Percentiles rank a stretch among this genome's conserved stretches.
Evolutionary conservation across 2,329 filamentous ascomycete genomes (phyloP).

Genomic region (Pseudocercospora fijiensis): DNA sequence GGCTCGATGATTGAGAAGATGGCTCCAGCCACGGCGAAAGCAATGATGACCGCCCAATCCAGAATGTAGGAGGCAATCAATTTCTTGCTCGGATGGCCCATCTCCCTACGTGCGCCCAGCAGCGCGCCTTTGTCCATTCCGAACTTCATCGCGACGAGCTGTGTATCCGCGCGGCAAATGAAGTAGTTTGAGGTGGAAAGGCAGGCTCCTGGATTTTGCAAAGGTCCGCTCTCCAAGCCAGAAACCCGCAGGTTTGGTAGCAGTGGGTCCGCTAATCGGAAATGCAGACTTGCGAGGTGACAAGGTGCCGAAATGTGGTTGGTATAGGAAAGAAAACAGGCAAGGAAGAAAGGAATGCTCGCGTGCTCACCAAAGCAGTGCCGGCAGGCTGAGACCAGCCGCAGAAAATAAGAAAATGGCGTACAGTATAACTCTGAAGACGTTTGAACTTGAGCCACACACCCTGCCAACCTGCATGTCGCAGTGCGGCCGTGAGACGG

Average conservation of each 20-base stretch:
- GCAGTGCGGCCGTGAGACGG: background rate
- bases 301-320: background rate
- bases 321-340: background rate
- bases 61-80: slow-evolving; percentile 66
- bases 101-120: slow-evolving; percentile 15
- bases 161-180: background rate
- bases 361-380: slow-evolving; percentile 1
- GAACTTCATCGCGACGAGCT: background rate
- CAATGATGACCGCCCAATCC: slow-evolving; percentile 69
- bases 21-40: slow-evolving; percentile 27
- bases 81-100: slow-evolving; percentile 20
- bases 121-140: slow-evolving; percentile 9
- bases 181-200: background rate
- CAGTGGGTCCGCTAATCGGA: background rate
- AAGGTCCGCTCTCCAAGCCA: background rate
- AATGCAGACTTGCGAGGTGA: background rate
- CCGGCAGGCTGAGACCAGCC: background rate
- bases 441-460: slow-evolving; percentile 2
- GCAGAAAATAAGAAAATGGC: background rate
- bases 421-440: background rate
- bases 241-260: background rate
- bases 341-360: slow-evolving; percentile 4
- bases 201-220: background rate
- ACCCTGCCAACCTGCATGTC: slow-evolving; percentile 5
- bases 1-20: slow-evolving; percentile 59